Evolutionary conservation across 139 green algal genomes (phyloP).

Genomic region (Micractinium conductrix): DNA sequence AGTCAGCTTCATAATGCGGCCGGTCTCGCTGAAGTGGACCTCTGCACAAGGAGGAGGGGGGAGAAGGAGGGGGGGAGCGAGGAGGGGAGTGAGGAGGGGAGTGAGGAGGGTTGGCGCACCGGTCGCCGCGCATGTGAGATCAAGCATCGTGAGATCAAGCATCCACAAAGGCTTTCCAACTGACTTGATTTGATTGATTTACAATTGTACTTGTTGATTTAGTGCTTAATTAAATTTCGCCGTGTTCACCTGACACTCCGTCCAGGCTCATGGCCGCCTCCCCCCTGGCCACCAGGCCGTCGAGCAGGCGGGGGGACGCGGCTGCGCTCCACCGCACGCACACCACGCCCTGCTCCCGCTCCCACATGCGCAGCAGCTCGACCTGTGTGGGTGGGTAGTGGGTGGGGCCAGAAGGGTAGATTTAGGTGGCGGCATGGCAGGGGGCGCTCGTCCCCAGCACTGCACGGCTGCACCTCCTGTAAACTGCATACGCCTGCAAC

Average conservation of each 20-base stretch:
- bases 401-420: no score
- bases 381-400: background rate
- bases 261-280: background rate
- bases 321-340: slow-evolving; percentile 17
- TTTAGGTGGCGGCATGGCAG: no score
- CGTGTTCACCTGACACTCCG: background rate
- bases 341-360: slow-evolving; percentile 14
- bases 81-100: background rate
- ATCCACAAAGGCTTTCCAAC: no score
- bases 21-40: slow-evolving; percentile 13
- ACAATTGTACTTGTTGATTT: no score
- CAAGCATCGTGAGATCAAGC: no score
- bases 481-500: no score
- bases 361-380: slow-evolving; percentile 27
- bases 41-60: background rate
- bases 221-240: no score
- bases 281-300: background rate
- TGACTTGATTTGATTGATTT: no score
- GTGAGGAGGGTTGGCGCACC: no score
- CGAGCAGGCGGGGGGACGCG: slow-evolving; percentile 14
- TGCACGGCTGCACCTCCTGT: no score
- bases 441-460: no score
- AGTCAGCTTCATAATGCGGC: background rate
- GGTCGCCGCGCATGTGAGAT: background rate
- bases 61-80: background rate